Evolutionary conservation across 805 yeast species (phyloP).

Genomic region (Yarrowia hollandica): DNA sequence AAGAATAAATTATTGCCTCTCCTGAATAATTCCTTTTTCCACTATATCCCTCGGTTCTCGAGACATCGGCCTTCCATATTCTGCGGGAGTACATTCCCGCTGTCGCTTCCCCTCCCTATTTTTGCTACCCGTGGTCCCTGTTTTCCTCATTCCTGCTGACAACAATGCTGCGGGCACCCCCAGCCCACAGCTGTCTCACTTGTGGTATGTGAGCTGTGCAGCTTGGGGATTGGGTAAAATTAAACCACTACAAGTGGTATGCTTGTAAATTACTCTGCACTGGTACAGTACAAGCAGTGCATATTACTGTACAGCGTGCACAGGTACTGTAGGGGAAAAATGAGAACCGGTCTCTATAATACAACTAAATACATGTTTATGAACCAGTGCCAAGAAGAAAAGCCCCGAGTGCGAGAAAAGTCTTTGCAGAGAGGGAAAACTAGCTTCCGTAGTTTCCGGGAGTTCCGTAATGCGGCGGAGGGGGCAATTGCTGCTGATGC

Average conservation of each 20-base stretch:
- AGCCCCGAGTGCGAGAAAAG: background rate
- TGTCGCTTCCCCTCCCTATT: constrained; percentile 10
- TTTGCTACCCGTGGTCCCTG: background rate
- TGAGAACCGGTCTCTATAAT: constrained; percentile 27
- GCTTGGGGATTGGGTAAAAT: background rate
- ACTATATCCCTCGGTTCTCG: background rate
- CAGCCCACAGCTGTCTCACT: constrained; percentile 22
- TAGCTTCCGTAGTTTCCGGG: constrained; percentile 14
- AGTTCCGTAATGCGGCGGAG: constrained; percentile 4
- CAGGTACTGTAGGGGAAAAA: too few species aligned
- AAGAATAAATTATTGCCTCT: background rate
- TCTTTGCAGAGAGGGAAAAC: background rate
- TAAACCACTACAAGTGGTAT: too few species aligned
- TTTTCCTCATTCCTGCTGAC: background rate
- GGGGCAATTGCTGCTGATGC: background rate
- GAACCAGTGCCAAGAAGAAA: constrained; percentile 22
- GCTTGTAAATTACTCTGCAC: too few species aligned
- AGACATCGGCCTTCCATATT: background rate
- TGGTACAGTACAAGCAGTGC: too few species aligned
- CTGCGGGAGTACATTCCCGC: constrained; percentile 21
- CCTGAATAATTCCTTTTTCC: background rate
- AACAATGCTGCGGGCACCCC: constrained; percentile 16
- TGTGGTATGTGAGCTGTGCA: constrained; percentile 20
- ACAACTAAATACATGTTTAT: constrained; percentile 23
- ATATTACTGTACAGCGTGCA: background rate